Percentiles rank a stretch among this genome's conserved stretches.
Evolutionary conservation across 2,329 filamentous ascomycete genomes (phyloP).

Genomic region (Penicillium sp.): DNA sequence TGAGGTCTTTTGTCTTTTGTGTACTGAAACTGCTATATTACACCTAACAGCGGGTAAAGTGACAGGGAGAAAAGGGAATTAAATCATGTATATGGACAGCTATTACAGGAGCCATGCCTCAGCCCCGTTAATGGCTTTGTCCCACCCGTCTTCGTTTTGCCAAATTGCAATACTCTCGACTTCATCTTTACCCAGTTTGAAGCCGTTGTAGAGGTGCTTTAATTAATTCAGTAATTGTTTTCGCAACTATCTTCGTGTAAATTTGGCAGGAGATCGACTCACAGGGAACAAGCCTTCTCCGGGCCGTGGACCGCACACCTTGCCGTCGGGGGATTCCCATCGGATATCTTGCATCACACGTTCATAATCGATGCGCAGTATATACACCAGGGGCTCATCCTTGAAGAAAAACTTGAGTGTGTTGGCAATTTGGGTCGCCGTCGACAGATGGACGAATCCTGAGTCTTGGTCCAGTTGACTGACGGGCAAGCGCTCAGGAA

Average conservation of each 20-base stretch:
- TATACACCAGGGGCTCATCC: constrained; percentile 37
- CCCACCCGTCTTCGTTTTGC: constrained; percentile 40
- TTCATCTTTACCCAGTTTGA: constrained; percentile 38
- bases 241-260: neutral
- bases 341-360: constrained; percentile 30
- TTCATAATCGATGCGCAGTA: constrained; percentile 38
- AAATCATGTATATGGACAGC: neutral
- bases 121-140: constrained; percentile 33
- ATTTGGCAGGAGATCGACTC: constrained; percentile 11
- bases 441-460: constrained; percentile 42
- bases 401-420: constrained; percentile 41
- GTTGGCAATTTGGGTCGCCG: constrained; percentile 37
- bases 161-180: constrained; percentile 39
- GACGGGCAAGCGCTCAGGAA: constrained; percentile 37
- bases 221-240: neutral
- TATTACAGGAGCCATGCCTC: constrained; percentile 39
- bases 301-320: constrained; percentile 36
- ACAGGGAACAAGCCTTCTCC: constrained; percentile 43
- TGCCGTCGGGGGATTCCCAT: constrained; percentile 41
- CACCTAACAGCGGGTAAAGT: neutral
- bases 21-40: too few species aligned
- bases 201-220: constrained; percentile 41
- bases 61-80: neutral
- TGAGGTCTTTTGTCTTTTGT: too few species aligned
- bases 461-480: constrained; percentile 38